Base-by-base conservation (phyloP, 306 rosid genomes). In the Quercus gilva region DNA sequence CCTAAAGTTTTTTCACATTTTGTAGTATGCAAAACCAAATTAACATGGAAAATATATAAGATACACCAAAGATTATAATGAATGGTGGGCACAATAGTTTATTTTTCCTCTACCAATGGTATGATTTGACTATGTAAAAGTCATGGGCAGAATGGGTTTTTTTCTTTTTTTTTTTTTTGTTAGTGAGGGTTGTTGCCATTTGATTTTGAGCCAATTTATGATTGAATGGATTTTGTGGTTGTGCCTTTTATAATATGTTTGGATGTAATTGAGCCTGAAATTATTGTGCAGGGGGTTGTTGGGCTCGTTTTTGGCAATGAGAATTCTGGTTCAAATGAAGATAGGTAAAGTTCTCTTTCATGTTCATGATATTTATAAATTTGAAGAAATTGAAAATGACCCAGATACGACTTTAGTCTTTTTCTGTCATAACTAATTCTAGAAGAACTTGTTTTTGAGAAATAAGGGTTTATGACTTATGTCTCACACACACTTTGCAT, bases 301-400 rank as follows among this genome's bases (percentile, higher is more conserved):
- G 98, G 97, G 55, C 92, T 88, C 69, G 94, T 92, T 84, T 92
- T 92, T 60, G 97, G 98, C 64, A 92, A 91, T 57, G 98, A 94
- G 84, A 92, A 82, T 84, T 87, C 90, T 20, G 79, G 92, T 23
- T 88, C 98, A 33, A 91, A 89, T 76, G 97, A 89, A 84, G 98
- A 94, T 68, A 92, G 96, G 98, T 89, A 75, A 83, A 8, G 13
- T 74, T 23, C 26, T 28, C 76, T 14, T 60, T 23, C 20, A 55
- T 74, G 15, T 31, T 68, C 20, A 26, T 15, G 15, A 6, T 13
- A 69, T 80, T 78, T 35, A 55, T 74, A 56, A 55, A 21, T 74
- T 80, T 4, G 26, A 63, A 59, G 33, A 29, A 19, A 4, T 35
- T 35, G n/a, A 9, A 25, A 55, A 18, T 63, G 43, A 20, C 21